Conservation (phyloP, 129 eudicot species). For the Pseudognaphalium luteoalbum region DNA sequence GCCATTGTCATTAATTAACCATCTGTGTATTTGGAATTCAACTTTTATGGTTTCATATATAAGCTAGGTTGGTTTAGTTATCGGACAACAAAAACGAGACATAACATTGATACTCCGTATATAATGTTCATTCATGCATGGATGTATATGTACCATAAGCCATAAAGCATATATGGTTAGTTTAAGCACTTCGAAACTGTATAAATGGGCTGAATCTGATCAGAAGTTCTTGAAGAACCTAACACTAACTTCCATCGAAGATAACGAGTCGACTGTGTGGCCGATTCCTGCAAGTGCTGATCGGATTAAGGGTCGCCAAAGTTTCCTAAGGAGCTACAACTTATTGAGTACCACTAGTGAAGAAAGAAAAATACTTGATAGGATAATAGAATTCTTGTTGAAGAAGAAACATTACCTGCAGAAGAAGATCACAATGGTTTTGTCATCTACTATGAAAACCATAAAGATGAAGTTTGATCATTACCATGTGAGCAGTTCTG, state of each 20-base stretch:
- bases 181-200: not conserved
- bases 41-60: not conserved
- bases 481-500: not conserved
- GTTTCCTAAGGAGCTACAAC: not conserved
- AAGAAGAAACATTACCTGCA: conserved; percentile 8
- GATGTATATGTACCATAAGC: not conserved
- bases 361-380: not conserved
- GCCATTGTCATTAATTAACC: not conserved
- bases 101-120: no score
- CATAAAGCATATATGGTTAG: not conserved
- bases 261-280: not conserved
- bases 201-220: conserved; percentile 3
- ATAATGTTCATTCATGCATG: not conserved
- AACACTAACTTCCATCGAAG: not conserved
- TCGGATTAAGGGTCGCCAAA: not conserved
- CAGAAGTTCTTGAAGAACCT: conserved; percentile 9
- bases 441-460: not conserved
- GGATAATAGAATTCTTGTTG: not conserved
- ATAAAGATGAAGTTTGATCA: not conserved
- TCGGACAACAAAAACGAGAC: not conserved
- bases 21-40: not conserved
- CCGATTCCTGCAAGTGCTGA: not conserved
- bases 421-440: conserved; percentile 1
- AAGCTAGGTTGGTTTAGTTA: not conserved
- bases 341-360: not conserved